Conservation (phyloP, 805 yeast species). For the Maudiozyma saulgeensis region DNA sequence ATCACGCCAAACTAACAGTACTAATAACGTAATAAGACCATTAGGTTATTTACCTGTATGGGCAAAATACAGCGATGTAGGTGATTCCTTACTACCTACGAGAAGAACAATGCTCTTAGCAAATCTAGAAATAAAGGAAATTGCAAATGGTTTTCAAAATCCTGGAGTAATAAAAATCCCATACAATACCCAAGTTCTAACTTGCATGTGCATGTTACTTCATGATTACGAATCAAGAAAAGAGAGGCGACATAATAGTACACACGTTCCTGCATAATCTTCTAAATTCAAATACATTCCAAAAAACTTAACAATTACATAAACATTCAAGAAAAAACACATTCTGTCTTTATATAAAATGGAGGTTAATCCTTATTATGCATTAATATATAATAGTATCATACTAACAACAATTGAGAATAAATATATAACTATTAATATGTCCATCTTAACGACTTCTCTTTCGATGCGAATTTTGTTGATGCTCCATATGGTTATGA, state of each 20-base stretch:
- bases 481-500: constrained; percentile 4
- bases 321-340: not conserved
- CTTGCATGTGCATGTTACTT: constrained; percentile 28
- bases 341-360: not conserved
- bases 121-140: constrained; percentile 18
- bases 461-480: constrained; percentile 10
- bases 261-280: not conserved
- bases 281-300: not conserved
- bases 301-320: not conserved
- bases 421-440: not conserved
- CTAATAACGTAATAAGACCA: constrained; percentile 10
- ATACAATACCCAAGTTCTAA: constrained; percentile 20
- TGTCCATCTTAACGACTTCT: constrained; percentile 9
- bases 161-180: constrained; percentile 16
- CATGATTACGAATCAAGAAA: constrained; percentile 28
- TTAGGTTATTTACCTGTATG: constrained; percentile 21
- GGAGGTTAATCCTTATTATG: not conserved
- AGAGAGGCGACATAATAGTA: constrained; percentile 17
- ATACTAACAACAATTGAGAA: not conserved
- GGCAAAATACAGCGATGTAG: constrained; percentile 24
- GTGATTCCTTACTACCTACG: constrained; percentile 18
- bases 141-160: not conserved
- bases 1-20: not conserved
- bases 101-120: constrained; percentile 21
- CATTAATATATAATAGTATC: not conserved